Percentiles rank a stretch among this genome's conserved stretches.
Evolutionary conservation across 306 rosid species (phyloP).

Genomic region (Glycine tomentella): DNA sequence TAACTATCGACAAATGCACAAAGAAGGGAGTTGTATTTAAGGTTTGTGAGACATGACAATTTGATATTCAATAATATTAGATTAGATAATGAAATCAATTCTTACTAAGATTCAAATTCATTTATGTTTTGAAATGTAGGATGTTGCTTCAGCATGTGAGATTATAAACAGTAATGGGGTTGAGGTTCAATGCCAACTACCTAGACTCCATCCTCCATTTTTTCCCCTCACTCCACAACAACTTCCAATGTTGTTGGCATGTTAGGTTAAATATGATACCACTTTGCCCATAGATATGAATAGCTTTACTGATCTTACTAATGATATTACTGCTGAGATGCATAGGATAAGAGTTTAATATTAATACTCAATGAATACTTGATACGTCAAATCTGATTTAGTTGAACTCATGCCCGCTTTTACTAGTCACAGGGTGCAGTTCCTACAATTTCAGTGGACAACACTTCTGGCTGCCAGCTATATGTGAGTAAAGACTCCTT

Average conservation of each 20-base stretch:
- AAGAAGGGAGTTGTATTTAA: slow-evolving; percentile 87
- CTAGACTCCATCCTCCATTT: not conserved
- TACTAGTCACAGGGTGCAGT: too few species aligned
- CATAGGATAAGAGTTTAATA: too few species aligned
- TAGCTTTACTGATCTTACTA: too few species aligned
- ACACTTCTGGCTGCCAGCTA: too few species aligned
- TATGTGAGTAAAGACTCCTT: too few species aligned
- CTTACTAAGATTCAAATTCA: slow-evolving; percentile 32
- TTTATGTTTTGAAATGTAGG: slow-evolving; percentile 61
- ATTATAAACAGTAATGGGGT: slow-evolving; percentile 89
- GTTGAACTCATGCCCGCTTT: too few species aligned
- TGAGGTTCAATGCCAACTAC: slow-evolving; percentile 98
- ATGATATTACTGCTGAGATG: too few species aligned
- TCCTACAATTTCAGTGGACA: too few species aligned
- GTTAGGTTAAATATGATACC: slow-evolving; percentile 33
- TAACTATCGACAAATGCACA: slow-evolving; percentile 91
- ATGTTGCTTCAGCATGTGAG: slow-evolving; percentile 99
- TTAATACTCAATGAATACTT: too few species aligned
- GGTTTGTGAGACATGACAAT: slow-evolving; percentile 55
- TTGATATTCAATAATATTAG: slow-evolving; percentile 27
- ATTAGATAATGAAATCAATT: too few species aligned
- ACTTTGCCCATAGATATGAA: not conserved
- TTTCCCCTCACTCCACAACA: slow-evolving; percentile 12
- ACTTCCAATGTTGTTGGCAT: slow-evolving; percentile 32
- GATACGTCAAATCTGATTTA: too few species aligned